Base-by-base conservation (phyloP, 148 eudicot genomes). In the Cornus suecica region DNA sequence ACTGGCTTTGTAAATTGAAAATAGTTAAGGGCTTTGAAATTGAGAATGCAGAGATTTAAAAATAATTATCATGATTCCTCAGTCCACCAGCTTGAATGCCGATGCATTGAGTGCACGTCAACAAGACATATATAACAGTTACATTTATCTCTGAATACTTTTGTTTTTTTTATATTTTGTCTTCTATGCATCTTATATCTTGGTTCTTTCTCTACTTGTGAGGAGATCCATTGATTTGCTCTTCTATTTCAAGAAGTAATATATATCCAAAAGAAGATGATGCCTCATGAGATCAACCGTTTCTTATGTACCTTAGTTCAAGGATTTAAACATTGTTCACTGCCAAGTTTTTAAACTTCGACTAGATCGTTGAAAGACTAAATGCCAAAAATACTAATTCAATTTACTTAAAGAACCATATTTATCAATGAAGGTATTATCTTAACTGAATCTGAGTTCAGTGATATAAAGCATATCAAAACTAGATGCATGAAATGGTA, bases 401-500 rank as follows among this genome's bases (percentile, higher is more conserved):
- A 32, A 67, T 65, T 31, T 30, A 29, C 37, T 28, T 29, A 0
- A 10, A 34, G 7, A 16, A 1, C n/a, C 13, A 34, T 58, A 5
- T 72, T 60, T 23, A 32, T 45, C 42, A 60, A 56, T 15, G 29
- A 71, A 32, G 37, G 14, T 32, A 32, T 54, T 52, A 10, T 71
- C 23, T 58, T 14, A 70, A 34, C 65, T 65, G 58, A 28, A 68
- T 54, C 42, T 58, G 62, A 58, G 72, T 34, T 74, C 22, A 65
- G 20, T 68, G 61, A 3, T 60, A 67, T 45, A 0, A 45, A 42
- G 24, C 26, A 29, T 51, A 30, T 0, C 45, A 30, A 61, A 48
- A 26, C 8, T 26, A 72, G 63, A 54, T 22, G n/a, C 34, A 65
- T 52, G 67, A 54, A 71, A 25, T 22, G 18, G 71, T 32, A 29